Conservation (phyloP, 495 filamentous ascomycete species). For the Friedmanniomyces simplex region DNA sequence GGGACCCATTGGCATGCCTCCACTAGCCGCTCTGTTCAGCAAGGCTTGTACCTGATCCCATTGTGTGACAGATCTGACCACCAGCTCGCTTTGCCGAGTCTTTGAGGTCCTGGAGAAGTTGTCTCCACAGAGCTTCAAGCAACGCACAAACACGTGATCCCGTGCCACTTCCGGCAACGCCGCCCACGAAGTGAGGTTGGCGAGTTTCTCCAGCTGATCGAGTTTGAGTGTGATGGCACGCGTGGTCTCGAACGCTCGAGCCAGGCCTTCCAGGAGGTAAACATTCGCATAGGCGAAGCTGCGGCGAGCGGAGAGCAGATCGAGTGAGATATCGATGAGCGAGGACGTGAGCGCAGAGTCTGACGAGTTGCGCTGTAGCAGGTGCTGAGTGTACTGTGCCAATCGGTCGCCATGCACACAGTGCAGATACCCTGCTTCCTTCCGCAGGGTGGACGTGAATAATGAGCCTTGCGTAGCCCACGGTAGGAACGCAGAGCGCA, state of each 20-base stretch:
- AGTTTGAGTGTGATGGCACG: not conserved
- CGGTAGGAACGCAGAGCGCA: slow-evolving; percentile 25
- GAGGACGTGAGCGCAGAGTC: not conserved
- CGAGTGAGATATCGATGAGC: slow-evolving; percentile 13
- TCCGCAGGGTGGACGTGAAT: slow-evolving; percentile 27
- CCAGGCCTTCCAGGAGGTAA: slow-evolving; percentile 28
- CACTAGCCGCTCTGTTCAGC: not conserved
- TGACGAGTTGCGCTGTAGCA: not conserved
- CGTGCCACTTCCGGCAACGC: slow-evolving; percentile 27
- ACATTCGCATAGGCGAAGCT: slow-evolving; percentile 26
- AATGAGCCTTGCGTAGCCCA: slow-evolving; percentile 32
- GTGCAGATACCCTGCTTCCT: not conserved
- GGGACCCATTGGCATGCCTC: not conserved
- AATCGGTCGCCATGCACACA: slow-evolving; percentile 28
- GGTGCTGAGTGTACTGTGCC: slow-evolving; percentile 12
- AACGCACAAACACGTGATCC: slow-evolving; percentile 22
- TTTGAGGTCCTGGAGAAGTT: not conserved
- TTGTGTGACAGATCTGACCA: not conserved
- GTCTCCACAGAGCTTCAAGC: slow-evolving; percentile 10
- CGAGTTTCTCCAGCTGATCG: slow-evolving; percentile 17
- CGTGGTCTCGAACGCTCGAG: slow-evolving; percentile 4
- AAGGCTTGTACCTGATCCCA: not conserved
- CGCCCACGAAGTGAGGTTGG: slow-evolving; percentile 17
- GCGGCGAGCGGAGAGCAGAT: slow-evolving; percentile 14
- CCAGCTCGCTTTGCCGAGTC: not conserved